Evolutionary conservation across 2,329 filamentous ascomycete genomes (phyloP), one percentile per base, ranked within the genome.

Genomic region (Arthroderma uncinatum): DNA sequence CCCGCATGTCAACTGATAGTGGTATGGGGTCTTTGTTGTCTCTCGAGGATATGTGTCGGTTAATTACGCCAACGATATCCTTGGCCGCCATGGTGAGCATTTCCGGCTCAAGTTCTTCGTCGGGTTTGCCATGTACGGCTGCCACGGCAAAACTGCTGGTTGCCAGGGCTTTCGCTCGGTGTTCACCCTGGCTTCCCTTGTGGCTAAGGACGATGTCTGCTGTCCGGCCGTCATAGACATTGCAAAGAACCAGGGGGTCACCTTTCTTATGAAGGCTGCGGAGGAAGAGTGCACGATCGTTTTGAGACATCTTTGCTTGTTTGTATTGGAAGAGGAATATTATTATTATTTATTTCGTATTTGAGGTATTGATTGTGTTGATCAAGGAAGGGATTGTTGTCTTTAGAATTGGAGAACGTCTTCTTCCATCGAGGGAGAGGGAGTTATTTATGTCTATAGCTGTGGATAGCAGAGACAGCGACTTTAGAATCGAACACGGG

Each of bases 1-100:
- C 80, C 63, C 82, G 79, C 2, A 82, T 65, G 62, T 83, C 80
- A 2, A 74, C 77, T 0, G 75, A 78, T 0, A 82, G 66, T 0
- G 80, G 80, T n/a, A 57, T 55, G 30, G 34, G 47, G 6, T 60
- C 37, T 30, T 12, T 28, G 14, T 21, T 42, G 16, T 52, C 10
- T 21, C 42, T 50, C 1, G 42, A n/a, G 19, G 54, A 23, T 44
- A 53, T 16, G 34, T 50, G 39, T 23, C 52, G 33, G 0, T 78
- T 65, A 1, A 70, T 67, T 1, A 77, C 65, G 2, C 68, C 67
- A 0, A 73, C 74, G 44, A 82, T 71, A 16, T 67, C 66, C 1
- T 63, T 57, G 50, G 78, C 71, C 16, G 73, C 75, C 2, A 68
- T 65, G 25, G 82, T 67, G 60, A 82, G 82, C 40, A 73, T 69